Evolutionary conservation across 495 filamentous ascomycete genomes (phyloP).

Genomic region (Neurospora tetrasperma): DNA sequence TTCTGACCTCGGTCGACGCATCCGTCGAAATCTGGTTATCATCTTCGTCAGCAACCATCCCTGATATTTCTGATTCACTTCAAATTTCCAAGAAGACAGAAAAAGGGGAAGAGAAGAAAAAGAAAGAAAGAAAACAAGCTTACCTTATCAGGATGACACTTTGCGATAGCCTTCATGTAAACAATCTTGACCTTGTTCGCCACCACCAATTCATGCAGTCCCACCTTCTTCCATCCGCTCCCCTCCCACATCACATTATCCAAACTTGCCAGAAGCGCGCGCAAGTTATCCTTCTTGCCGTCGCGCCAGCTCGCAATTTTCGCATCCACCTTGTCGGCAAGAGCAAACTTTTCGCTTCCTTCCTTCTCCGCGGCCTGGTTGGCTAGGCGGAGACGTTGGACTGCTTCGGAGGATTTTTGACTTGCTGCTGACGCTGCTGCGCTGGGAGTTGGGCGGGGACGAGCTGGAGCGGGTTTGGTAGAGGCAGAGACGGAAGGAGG

Average conservation of each 20-base stretch:
- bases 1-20: constrained; percentile 86
- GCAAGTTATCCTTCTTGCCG: constrained; percentile 84
- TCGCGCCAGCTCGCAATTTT: constrained; percentile 68
- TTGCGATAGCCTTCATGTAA: constrained; percentile 98
- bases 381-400: constrained; percentile 66
- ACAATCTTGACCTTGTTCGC: constrained; percentile 88
- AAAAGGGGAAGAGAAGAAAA: too few species aligned
- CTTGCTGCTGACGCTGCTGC: constrained; percentile 14
- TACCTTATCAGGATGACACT: constrained; percentile 98
- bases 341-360: constrained; percentile 85
- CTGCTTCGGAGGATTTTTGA: constrained; percentile 48
- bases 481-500: constrained; percentile 20
- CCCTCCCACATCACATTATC: constrained; percentile 86
- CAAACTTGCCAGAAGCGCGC: constrained; percentile 78
- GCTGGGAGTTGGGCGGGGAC: constrained; percentile 15
- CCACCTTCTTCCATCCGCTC: constrained; percentile 93
- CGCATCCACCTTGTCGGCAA: constrained; percentile 74
- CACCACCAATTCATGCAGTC: constrained; percentile 82
- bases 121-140: constrained; percentile 7
- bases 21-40: constrained; percentile 62
- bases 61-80: too few species aligned
- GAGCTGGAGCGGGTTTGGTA: constrained; percentile 37
- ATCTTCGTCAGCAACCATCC: background rate
- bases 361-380: constrained; percentile 73
- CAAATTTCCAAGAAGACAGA: too few species aligned